Evolutionary conservation across 2,329 filamentous ascomycete genomes (phyloP).

Genomic region (Ceratocystis variospora): DNA sequence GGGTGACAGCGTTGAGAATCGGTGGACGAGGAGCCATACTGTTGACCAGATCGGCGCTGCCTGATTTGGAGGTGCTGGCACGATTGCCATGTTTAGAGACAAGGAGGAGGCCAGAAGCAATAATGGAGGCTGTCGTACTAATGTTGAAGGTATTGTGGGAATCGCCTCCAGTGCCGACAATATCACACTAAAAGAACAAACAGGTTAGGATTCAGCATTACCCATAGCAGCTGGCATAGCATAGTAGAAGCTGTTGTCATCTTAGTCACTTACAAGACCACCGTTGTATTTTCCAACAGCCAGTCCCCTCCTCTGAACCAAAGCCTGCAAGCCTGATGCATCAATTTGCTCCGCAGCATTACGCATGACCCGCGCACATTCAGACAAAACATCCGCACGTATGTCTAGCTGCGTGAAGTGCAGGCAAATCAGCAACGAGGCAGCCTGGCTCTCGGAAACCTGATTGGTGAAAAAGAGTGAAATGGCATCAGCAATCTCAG

Average conservation of each 20-base stretch:
- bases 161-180: constrained; percentile 94
- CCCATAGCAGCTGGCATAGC: too few relatives aligned
- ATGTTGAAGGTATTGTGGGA: constrained; percentile 98
- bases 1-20: constrained; percentile 58
- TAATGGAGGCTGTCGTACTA: constrained; percentile 83
- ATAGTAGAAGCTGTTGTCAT: background rate
- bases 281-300: constrained; percentile 65
- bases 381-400: constrained; percentile 70
- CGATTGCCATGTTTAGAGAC: constrained; percentile 93
- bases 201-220: background rate
- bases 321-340: constrained; percentile 42
- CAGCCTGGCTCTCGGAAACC: constrained; percentile 76
- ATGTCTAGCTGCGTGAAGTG: constrained; percentile 84
- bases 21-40: constrained; percentile 59
- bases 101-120: constrained; percentile 72
- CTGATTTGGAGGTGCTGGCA: constrained; percentile 87
- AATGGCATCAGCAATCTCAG: constrained; percentile 80
- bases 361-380: constrained; percentile 74
- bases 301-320: constrained; percentile 46
- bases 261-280: constrained; percentile 52
- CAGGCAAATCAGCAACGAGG: constrained; percentile 74
- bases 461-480: constrained; percentile 83
- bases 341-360: constrained; percentile 63
- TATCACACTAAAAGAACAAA: constrained; percentile 51
- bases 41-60: constrained; percentile 80